Percentiles rank a stretch among this genome's conserved stretches.
phyloP scores from a whole-genome alignment of 2,329 filamentous ascomycete species.

The Ophiostoma novo-ulmi region DNA sequence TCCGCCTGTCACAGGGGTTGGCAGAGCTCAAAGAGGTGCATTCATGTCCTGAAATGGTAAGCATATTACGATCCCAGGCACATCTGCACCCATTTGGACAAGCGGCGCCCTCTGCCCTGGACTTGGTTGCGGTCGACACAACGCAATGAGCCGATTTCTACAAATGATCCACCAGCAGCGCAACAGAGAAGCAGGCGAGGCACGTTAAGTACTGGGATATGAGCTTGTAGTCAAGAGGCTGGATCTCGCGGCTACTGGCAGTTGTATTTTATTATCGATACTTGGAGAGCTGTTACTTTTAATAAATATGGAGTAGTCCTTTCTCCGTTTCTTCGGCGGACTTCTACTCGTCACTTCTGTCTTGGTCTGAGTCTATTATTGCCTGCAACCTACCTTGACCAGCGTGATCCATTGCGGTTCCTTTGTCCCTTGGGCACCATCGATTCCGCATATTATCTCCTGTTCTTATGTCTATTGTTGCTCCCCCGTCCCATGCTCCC shows the following conservation, averaged over 20 bases:
- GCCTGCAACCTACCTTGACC: not conserved
- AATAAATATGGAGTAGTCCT: not conserved
- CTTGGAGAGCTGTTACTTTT: not conserved
- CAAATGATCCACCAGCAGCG: not conserved
- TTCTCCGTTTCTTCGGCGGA: not conserved
- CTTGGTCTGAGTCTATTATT: not conserved
- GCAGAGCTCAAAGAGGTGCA: not conserved
- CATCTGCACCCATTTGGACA: not conserved
- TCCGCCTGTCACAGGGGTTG: not conserved
- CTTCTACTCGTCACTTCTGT: constrained; percentile 6
- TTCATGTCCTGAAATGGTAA: not conserved
- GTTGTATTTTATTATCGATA: not conserved
- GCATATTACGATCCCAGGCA: not conserved
- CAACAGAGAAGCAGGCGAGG: not conserved
- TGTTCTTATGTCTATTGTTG: not conserved
- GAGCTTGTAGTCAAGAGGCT: not conserved
- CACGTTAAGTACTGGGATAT: not conserved
- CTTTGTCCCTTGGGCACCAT: not conserved
- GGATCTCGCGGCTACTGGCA: not conserved
- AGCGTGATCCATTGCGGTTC: not conserved
- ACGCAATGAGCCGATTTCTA: not conserved
- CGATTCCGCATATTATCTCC: not conserved
- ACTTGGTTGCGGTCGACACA: not conserved
- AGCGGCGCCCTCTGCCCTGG: constrained; percentile 6
- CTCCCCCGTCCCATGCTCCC: no score